Evolutionary conservation across 352 stramenopile genomes (phyloP).

Genomic region (Globisporangium mamillatum): DNA sequence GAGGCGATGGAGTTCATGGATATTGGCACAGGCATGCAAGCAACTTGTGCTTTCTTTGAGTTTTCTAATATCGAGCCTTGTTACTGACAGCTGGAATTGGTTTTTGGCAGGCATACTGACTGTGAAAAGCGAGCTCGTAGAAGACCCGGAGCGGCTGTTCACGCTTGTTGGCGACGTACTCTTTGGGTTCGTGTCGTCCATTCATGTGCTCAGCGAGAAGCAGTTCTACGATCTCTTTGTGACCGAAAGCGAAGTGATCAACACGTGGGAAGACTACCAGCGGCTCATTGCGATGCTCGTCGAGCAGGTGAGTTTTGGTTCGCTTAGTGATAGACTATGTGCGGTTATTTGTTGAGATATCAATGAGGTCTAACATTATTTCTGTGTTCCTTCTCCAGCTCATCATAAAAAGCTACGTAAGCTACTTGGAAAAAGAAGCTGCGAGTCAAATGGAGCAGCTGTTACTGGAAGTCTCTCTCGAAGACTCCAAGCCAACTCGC

Average conservation of each 20-base stretch:
- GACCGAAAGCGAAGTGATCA: slow-evolving; percentile 74
- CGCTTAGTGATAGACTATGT: background rate
- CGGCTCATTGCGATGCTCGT: slow-evolving; percentile 82
- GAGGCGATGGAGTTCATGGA: slow-evolving; percentile 90
- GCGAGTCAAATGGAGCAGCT: slow-evolving; percentile 74
- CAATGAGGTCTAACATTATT: background rate
- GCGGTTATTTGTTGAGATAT: background rate
- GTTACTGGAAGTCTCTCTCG: slow-evolving; percentile 50
- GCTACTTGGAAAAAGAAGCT: slow-evolving; percentile 62
- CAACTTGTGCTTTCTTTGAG: background rate
- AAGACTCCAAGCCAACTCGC: slow-evolving; percentile 20
- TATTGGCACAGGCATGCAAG: slow-evolving; percentile 56
- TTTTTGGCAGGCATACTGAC: slow-evolving; percentile 59
- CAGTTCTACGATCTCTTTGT: slow-evolving; percentile 77
- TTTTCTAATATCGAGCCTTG: background rate
- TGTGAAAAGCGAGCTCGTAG: slow-evolving; percentile 81
- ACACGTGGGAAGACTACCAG: slow-evolving; percentile 81
- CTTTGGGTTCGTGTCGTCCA: slow-evolving; percentile 51
- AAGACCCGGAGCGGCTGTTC: slow-evolving; percentile 64
- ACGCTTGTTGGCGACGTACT: slow-evolving; percentile 63
- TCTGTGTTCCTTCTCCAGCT: slow-evolving; percentile 30
- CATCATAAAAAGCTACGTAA: slow-evolving; percentile 74
- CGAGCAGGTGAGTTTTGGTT: slow-evolving; percentile 42
- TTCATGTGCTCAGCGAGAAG: slow-evolving; percentile 58
- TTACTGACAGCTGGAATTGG: slow-evolving; percentile 4